Base-by-base conservation (phyloP, 2,329 filamentous ascomycete genomes). In the Aspergillus sp. region DNA sequence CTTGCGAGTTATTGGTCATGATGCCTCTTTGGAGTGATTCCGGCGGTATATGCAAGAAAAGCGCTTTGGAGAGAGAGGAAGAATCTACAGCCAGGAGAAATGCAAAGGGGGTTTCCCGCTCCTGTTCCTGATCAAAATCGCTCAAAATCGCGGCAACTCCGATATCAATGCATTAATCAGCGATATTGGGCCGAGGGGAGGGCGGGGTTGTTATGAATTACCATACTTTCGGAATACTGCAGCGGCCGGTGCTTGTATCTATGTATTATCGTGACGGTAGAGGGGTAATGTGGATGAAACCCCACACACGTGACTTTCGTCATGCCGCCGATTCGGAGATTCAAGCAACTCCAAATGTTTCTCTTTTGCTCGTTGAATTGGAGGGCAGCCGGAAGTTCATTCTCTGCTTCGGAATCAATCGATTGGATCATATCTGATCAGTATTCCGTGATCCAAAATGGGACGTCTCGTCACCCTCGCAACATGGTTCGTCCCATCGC, bases 401-500 rank as follows among this genome's bases (percentile, higher is more conserved):
- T 23, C 33, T 40, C 15, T 41, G n/a, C 12, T 40, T 17, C 8
- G 41, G n/a, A 37, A 4, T 48, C 23, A 12, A 15, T 50, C 45
- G 43, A 58, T 55, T 55, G 51, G 46, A 17, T 45, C 19, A 12
- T 37, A 23, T 24, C 17, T 17, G 52, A 24, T 23, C 35, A 39
- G 17, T 17, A 15, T 21, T 8, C 39, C 14, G 45, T 43, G 23
- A 24, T 47, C 21, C 60, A 69, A 56, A 9, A 75, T 75, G 74
- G 75, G 74, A 12, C 74, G 75, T 55, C 66, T 77, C 24, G 70
- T 74, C 23, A 76, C 73, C 52, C 71, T 81, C 41, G 77, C 78
- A 55, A 81, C 79, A 54, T 78, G 74, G 70, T 73, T 60, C n/a
- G 67, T 47, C 11, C 33, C 33, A 19, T 17, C 11, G 15, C 37